These are phyloP conservation scores for Orychophragmus violaceus DNA, from an alignment of 345 rosid species.

Conservation along the genomic window DNA sequence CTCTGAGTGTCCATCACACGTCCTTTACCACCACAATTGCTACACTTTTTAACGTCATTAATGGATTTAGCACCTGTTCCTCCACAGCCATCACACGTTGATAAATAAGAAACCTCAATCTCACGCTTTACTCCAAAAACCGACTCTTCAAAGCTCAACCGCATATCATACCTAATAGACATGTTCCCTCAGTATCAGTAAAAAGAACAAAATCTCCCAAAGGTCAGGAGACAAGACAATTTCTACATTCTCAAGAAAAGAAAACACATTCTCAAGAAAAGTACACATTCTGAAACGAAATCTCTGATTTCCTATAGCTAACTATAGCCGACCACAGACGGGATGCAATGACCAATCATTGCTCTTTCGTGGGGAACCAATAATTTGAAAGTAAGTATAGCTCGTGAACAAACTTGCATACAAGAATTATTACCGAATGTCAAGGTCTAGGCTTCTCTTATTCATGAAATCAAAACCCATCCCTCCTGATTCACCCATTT, in stretches of 20 bases:
- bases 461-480: slow-evolving; percentile 51
- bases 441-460: slow-evolving; percentile 52
- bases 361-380: background rate
- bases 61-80: slow-evolving; percentile 88
- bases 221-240: background rate
- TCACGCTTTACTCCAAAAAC: slow-evolving; percentile 67
- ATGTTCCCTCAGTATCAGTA: background rate
- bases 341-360: background rate
- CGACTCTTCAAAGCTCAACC: slow-evolving; percentile 85
- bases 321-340: background rate
- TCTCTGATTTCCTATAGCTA: background rate
- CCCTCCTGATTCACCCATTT: slow-evolving; percentile 47
- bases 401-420: background rate
- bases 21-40: slow-evolving; percentile 76
- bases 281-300: too few species aligned
- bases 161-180: slow-evolving; percentile 52
- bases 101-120: slow-evolving; percentile 56
- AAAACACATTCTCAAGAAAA: too few species aligned
- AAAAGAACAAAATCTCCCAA: slow-evolving; percentile 3
- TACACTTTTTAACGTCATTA: slow-evolving; percentile 50
- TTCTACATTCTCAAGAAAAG: slow-evolving; percentile 1
- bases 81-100: slow-evolving; percentile 61
- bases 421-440: slow-evolving; percentile 46
- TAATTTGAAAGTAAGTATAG: background rate
- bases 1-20: slow-evolving; percentile 60